Base-by-base conservation (phyloP, 768 basidiomycete species). In the Hydnum rufescens region DNA sequence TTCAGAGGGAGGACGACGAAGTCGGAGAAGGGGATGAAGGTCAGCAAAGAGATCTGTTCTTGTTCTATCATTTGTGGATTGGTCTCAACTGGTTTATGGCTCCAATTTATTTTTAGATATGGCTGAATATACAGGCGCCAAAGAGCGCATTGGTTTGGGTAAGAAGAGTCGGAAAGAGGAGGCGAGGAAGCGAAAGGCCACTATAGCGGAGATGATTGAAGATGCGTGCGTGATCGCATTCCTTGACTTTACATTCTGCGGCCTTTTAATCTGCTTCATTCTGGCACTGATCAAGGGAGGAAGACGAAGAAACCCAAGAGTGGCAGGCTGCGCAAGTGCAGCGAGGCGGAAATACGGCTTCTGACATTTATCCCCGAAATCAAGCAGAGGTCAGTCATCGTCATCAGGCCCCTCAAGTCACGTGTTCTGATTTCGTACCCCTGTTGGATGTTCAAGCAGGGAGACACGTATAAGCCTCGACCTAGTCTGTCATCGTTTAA, bases 1-100 rank as follows among this genome's bases (percentile, higher is more conserved):
- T 90, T 26, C 61, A 83, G 65, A 70, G 87, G 48, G 87, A 90
- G 64, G 87, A 90, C 36, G 87, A 90, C 63, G 84, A 90, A 57
- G 62, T 85, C 1, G 87, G 87, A 6, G 84, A 89, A 61, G 85
- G 78, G 2, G 87, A 89, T 34, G 87, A 90, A 57, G 87, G 87
- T 86, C 58, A 39, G 74, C 62, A n/a, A n/a, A n/a, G n/a, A n/a
- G n/a, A n/a, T n/a, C n/a, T n/a, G n/a, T n/a, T n/a, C n/a, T n/a
- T n/a, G n/a, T 19, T n/a, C 1, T 16, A 30, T 19, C 23, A 26
- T 19, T 31, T 29, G 19, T 3, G 49, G 19, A 22, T 53, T 43
- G 4, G 6, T 26, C n/a, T 0, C 16, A n/a, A n/a, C n/a, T n/a
- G n/a, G n/a, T 8, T 32, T 44, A 31, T 52, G 53, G 52, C 52